Base-by-base conservation (phyloP, 495 filamentous ascomycete species). In the Saxophila tyrrhenica region DNA sequence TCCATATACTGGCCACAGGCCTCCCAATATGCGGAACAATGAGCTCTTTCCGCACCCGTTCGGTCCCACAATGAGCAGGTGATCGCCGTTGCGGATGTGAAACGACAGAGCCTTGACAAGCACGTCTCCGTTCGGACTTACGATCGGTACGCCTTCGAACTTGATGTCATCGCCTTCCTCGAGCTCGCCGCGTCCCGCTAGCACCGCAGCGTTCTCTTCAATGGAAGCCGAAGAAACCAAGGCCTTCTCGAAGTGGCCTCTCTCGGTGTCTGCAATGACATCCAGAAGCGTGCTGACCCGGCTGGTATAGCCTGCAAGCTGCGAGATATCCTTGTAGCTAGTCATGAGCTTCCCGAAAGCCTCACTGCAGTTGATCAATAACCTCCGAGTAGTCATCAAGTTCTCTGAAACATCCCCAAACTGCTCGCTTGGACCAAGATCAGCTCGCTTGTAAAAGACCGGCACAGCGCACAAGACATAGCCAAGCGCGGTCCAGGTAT, bases 1-100 rank as follows among this genome's bases (percentile, higher is more conserved):
- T 54, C 92, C 92, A 69, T 97, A 97, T 29, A 97, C 94, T n/a
- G 92, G 92, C 92, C 92, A 98, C 0, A 98, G 78, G 8, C 92
- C 92, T 48, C 92, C 92, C 32, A 98, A 77, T 64, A 98, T 98
- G 23, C 92, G 81, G 74, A 98, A 98, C 3, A 98, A 78, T 19
- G 84, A 89, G 0, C 87, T 94, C 68, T 98, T 98, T 39, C 92
- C 92, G 68, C 92, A 98, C 21, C 92, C 92, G 66, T 98, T 98
- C 17, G 92, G 92, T 1, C 92, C 92, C 23, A 96, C 86, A 45
- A 98, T 94, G 35, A 98, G 78, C 10, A 98, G 80, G 62, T 98
- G 94, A 48, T 94, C 86, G 50, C 88, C 86, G 0, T 82, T 83
- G 46, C 81, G 76, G 63, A 98, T 86, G 35, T 79, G 80, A 75